Evolutionary conservation across 805 yeast species (phyloP), one percentile per base, ranked within the genome.

Genomic region (Candida piceae): DNA sequence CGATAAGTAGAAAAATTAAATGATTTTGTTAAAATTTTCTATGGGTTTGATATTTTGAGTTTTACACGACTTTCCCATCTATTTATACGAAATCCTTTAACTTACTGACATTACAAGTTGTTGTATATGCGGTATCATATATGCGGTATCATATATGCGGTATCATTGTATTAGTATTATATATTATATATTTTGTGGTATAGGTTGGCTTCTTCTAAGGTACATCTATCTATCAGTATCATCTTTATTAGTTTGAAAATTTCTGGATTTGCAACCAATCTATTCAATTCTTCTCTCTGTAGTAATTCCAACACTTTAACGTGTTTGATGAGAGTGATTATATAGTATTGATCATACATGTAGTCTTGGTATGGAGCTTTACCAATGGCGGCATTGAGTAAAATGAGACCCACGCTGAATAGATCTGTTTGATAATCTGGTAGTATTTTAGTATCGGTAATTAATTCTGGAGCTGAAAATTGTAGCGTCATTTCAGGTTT

Each of bases 381-480:
- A 2, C 77, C 77, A 8, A 68, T 66, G 1, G 70, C 72, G 9
- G 72, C 67, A 34, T 62, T 59, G 23, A 74, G 46, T 8, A 74
- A 47, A 8, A 70, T 60, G 29, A 73, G 46, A 0, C 78, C 79
- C 4, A 62, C 62, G 11, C 77, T 66, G 45, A 60, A 74, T 8
- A 68, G 41, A 39, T 74, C 79, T 3, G 74, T 61, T 12, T 32
- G 50, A 49, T 40, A 60, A 11, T 48, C 45, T 35, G 69, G 72
- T 7, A 44, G 34, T 7, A 40, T 30, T 0, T 35, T 16, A 16
- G 51, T 51, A 29, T 54, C 35, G 12, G 45, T 27, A 9, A 70
- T 37, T 15, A 74, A 45, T 38, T 69, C 74, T 1, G 78, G 78
- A 1, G 78, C 70, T 8, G 71, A 57, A 50, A 64, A 74, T 28